A percentile compares a stretch with the other conserved stretches of the same genome.
Conservation (phyloP, 2,329 filamentous ascomycete species). For the Stagonosporopsis cucurbitacearum region DNA sequence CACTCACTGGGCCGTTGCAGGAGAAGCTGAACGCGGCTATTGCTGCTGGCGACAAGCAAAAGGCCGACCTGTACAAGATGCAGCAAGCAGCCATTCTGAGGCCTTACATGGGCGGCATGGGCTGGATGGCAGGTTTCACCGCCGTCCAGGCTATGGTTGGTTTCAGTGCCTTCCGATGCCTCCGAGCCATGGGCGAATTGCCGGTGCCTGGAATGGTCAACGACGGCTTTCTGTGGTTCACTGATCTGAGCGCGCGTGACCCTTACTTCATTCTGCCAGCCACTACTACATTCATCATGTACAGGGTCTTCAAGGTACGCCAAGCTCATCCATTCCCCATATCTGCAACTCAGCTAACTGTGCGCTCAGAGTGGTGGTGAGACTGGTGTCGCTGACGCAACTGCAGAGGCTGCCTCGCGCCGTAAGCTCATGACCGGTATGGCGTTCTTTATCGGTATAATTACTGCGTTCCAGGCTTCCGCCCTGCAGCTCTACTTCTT, state of each 20-base stretch:
- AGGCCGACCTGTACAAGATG: constrained; percentile 50
- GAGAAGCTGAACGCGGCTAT: constrained; percentile 59
- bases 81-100: constrained; percentile 60
- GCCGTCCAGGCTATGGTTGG: constrained; percentile 71
- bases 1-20: constrained; percentile 62
- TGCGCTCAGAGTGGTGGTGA: constrained; percentile 57
- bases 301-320: constrained; percentile 65
- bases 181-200: constrained; percentile 75
- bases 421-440: constrained; percentile 56
- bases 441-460: constrained; percentile 59
- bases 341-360: constrained; percentile 29
- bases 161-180: constrained; percentile 79
- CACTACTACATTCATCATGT: constrained; percentile 63
- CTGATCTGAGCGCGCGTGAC: constrained; percentile 76
- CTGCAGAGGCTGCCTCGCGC: constrained; percentile 12
- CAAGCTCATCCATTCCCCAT: not conserved
- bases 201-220: constrained; percentile 80
- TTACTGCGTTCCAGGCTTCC: constrained; percentile 64
- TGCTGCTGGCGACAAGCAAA: constrained; percentile 53
- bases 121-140: constrained; percentile 60
- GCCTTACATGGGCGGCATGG: constrained; percentile 27
- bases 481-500: constrained; percentile 70
- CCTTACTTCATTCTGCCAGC: constrained; percentile 79
- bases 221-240: constrained; percentile 78
- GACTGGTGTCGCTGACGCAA: constrained; percentile 46